Base-by-base conservation (phyloP, 1,139 yeast genomes). In the Arxiozyma bovina region DNA sequence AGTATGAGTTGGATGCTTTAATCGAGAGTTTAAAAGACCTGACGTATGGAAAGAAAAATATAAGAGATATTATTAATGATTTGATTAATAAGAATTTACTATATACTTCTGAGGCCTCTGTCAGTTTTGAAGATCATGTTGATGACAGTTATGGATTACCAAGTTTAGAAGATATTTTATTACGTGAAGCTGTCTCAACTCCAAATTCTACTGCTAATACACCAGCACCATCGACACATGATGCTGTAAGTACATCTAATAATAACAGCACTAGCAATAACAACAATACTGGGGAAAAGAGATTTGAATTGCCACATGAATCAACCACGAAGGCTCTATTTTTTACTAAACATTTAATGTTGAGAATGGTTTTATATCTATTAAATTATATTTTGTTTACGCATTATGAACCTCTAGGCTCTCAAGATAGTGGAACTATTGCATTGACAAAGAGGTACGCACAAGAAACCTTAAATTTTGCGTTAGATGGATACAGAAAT, bases 311-410 rank as follows among this genome's bases (percentile, higher is more conserved):
- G 34, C 69, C 72, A 22, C 70, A 69, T 48, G 71, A 68, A 53
- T 59, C 64, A n/a, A 70, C 73, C 0, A 68, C 74, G 0, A 67
- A 70, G 54, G 75, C 74, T 1, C 53, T 72, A 42, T 70, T 73
- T 48, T 72, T 73, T 55, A 65, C 69, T 15, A 64, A 71, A 38
- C 75, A 73, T 59, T 64, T 77, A 45, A 66, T 74, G n/a, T 65
- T 77, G 27, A 73, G 78, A 59, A 75, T 77, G 71, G 61, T 78
- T 64, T 64, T 76, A 22, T 78, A 76, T 56, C 64, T 77, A 8
- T 61, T 78, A 56, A 77, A 77, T 57, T 78, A 78, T 60, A 72
- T 78, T 48, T 62, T 78, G 44, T 77, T 77, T 55, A 73, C 74
- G 17, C 74, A 72, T 58, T 68, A 70, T 68, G 72, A 77, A 67